These are phyloP conservation scores for Hygrophoropsis aurantiaca DNA, from an alignment of 768 basidiomycete genomes.

Conservation along the genomic window DNA sequence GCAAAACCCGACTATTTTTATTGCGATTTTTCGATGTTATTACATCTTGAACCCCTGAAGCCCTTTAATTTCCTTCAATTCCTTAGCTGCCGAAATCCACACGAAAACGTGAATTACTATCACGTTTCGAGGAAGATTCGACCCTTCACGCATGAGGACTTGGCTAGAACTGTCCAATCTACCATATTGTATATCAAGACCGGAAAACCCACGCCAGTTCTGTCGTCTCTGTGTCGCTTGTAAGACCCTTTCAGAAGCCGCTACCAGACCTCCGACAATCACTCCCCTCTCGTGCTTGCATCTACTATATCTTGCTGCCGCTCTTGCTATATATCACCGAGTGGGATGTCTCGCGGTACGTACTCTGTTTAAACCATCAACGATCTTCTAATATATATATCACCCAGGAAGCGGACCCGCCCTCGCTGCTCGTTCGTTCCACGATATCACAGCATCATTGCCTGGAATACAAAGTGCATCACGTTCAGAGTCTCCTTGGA, in stretches of 20 bases:
- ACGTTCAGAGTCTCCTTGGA: constrained; percentile 20
- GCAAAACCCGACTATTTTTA: no score
- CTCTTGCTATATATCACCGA: no score
- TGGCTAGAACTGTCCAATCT: constrained; percentile 34
- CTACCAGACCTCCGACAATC: no score
- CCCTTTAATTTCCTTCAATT: background rate
- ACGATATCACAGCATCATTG: constrained; percentile 23
- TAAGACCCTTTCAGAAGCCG: no score
- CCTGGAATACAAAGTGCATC: constrained; percentile 24
- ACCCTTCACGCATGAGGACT: constrained; percentile 29
- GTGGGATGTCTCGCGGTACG: constrained; percentile 36
- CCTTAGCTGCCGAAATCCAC: background rate
- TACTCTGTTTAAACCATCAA: no score
- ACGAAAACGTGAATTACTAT: constrained; percentile 31
- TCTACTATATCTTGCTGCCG: no score
- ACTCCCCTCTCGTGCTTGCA: no score
- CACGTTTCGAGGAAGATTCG: constrained; percentile 23
- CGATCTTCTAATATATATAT: no score
- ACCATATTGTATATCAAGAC: constrained; percentile 35
- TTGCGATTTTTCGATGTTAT: no score
- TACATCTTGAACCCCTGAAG: no score
- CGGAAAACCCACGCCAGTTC: constrained; percentile 8
- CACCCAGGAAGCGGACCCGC: no score
- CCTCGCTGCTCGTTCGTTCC: constrained; percentile 23
- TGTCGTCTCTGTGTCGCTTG: no score